phyloP scores from a whole-genome alignment of 2,329 filamentous ascomycete species.

The Cercospora brassicicola region DNA sequence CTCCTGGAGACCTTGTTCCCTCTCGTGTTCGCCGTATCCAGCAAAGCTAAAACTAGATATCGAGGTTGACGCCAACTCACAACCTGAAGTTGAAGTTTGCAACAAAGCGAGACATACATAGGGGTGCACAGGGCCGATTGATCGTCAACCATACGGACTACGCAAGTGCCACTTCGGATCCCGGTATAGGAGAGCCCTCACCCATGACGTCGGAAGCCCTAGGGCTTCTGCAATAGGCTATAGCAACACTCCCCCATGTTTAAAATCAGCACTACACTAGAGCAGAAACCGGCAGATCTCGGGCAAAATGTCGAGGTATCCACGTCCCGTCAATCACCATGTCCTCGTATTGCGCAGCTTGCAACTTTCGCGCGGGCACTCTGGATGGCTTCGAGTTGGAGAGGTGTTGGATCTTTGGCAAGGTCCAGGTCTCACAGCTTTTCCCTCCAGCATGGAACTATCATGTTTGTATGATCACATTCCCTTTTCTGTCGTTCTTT shows the following conservation, averaged over 20 bases:
- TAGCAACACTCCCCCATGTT: not conserved
- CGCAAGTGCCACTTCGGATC: not conserved
- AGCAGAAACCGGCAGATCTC: not conserved
- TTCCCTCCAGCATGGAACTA: not conserved
- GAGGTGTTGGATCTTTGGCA: not conserved
- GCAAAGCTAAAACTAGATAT: not conserved
- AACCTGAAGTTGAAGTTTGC: not conserved
- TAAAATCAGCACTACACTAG: not conserved
- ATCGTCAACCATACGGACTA: not conserved
- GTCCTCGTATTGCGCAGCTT: not conserved
- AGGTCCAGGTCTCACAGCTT: not conserved
- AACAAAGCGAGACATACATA: not conserved
- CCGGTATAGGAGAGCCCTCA: not conserved
- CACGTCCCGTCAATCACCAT: conserved; percentile 1
- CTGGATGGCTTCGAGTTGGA: not conserved
- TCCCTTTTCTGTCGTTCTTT: not conserved
- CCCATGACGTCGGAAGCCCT: not conserved
- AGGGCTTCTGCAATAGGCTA: not conserved
- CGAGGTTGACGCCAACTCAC: not conserved
- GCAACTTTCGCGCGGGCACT: not conserved
- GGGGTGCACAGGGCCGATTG: not conserved
- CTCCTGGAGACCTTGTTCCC: not conserved
- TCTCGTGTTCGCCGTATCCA: not conserved
- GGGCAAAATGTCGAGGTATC: not conserved
- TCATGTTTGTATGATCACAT: not conserved